These are phyloP conservation scores for Aspergillus fumigatus DNA, from an alignment of 2,329 filamentous ascomycete species.

Conservation along the genomic window DNA sequence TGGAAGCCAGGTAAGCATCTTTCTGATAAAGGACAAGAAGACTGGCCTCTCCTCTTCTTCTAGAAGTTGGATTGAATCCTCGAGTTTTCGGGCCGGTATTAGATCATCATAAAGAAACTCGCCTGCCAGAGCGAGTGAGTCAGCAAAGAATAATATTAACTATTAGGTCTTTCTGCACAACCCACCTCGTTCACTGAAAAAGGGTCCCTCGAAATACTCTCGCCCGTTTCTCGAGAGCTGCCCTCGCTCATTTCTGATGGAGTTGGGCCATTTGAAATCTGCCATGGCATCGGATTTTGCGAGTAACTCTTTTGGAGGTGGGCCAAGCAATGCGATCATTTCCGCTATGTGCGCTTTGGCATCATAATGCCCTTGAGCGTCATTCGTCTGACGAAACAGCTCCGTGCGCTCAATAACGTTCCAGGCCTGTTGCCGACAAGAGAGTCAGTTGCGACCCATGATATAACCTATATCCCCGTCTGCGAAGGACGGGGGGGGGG, in stretches of 20 bases:
- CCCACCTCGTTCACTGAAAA: constrained; percentile 21
- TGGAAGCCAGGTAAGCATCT: not conserved
- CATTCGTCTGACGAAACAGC: constrained; percentile 30
- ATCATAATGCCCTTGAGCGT: constrained; percentile 25
- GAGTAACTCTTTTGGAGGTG: constrained; percentile 28
- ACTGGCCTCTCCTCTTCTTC: not conserved
- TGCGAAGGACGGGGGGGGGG: too few relatives aligned
- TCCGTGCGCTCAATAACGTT: constrained; percentile 28
- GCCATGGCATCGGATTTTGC: constrained; percentile 13
- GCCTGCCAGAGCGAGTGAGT: not conserved
- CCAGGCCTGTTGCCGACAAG: constrained; percentile 15
- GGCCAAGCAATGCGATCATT: constrained; percentile 38
- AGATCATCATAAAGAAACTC: not conserved
- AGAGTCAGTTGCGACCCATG: not conserved
- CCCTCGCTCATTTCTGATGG: constrained; percentile 10
- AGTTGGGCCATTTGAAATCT: constrained; percentile 13
- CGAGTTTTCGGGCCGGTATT: not conserved
- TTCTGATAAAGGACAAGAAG: not conserved
- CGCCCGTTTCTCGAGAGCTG: constrained; percentile 13
- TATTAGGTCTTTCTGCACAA: not conserved
- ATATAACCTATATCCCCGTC: not conserved
- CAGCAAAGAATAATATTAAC: not conserved
- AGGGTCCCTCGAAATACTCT: constrained; percentile 22
- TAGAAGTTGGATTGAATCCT: not conserved
- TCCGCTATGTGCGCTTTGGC: constrained; percentile 35